Evolutionary conservation across 177 flowering plant species (phyloP), one percentile per base, ranked within the genome.

Genomic region (Vitis hybrid): DNA sequence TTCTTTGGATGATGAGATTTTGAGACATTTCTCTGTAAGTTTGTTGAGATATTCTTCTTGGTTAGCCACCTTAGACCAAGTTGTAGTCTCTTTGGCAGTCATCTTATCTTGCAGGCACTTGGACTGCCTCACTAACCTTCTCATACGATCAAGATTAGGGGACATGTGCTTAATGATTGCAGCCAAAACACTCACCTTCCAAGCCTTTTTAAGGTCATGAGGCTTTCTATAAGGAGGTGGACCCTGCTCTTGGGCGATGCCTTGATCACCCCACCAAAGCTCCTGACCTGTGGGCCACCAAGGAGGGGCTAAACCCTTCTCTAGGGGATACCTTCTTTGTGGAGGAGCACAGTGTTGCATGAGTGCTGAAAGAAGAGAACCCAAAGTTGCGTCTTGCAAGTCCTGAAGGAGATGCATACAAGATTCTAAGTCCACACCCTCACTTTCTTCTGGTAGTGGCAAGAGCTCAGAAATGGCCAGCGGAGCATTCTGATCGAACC

Each of bases 251-350:
- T 57, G 66, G 3, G 81, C 54, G 19, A 46, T 2, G 7, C 77
- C 81, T 59, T 77, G 77, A 12, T 81, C 76, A 3, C 82, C 88
- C 91, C 91, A 87, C 92, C 89, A 90, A 8, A 51, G 18, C 71
- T 88, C 91, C 0, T 51, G 66, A 62, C 94, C 91, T 0, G 79
- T 78, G 0, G 91, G 91, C 94, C 94, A 89, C 93, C 91, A 90
- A 2, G 93, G 88, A 2, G 88, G 91, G 4, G 91, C 72, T 21
- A 82, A 48, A 1, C 86, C 88, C 56, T 72, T 81, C 55, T 89
- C 91, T 15, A 87, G 60, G 0, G 92, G 92, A 56, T 78, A 90
- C 75, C 77, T 72, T 69, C 91, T 72, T 66, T 86, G 94, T 1
- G 90, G 88, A 8, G 93, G 93, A 11, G 70, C 71, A 55, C 91